Evolutionary conservation across 2,329 filamentous ascomycete species (phyloP).

Genomic region (Penicillium crustosum): DNA sequence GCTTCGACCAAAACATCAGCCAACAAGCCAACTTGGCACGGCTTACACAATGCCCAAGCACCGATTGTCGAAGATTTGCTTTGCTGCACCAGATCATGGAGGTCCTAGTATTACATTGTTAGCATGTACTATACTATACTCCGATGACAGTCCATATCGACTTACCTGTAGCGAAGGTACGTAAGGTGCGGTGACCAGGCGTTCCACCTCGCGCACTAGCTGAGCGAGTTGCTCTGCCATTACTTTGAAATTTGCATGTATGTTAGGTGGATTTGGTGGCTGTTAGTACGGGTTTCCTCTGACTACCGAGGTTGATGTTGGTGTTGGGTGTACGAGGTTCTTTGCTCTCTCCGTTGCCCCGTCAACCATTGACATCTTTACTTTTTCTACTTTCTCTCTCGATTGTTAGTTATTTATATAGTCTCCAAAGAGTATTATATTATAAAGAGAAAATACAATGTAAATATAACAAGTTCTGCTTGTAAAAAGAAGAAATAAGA

Average conservation of each 20-base stretch:
- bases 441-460: neutral
- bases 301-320: neutral
- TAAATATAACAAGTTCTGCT: neutral
- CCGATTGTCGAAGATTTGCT: conserved; percentile 40
- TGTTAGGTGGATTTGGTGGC: neutral
- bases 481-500: no score
- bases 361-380: conserved; percentile 1
- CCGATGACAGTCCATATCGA: conserved; percentile 1
- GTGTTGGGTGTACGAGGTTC: neutral
- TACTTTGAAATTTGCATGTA: neutral
- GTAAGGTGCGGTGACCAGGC: conserved; percentile 51
- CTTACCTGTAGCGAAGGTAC: conserved; percentile 52
- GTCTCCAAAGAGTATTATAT: neutral
- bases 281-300: neutral
- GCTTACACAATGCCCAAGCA: conserved; percentile 50
- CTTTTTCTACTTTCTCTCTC: neutral
- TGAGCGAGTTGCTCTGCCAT: conserved; percentile 29
- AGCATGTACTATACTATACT: conserved; percentile 14
- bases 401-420: no score
- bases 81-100: conserved; percentile 30
- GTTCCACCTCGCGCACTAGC: conserved; percentile 47
- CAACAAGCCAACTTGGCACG: conserved; percentile 51
- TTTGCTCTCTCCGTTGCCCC: conserved; percentile 1
- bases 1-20: conserved; percentile 49
- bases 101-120: conserved; percentile 25